A percentile compares a stretch with the other conserved stretches of the same genome.
Conservation (phyloP, 1,139 yeast genomes). For the Entelexis paramagnoliae region DNA sequence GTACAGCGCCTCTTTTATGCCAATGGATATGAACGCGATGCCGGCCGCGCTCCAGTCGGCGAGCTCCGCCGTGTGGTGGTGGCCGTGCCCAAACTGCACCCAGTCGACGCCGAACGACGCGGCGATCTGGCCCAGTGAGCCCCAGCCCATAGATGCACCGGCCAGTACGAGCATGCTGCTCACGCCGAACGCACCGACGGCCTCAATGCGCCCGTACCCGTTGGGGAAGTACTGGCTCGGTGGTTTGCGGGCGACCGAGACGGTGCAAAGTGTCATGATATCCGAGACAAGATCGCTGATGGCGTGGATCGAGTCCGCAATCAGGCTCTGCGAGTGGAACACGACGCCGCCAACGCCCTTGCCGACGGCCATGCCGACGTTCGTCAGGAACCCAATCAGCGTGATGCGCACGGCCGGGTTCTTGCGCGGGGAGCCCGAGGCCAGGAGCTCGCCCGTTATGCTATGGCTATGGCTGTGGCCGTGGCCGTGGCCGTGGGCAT, state of each 20-base stretch:
- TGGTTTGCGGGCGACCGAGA: conserved; percentile 59
- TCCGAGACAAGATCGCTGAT: conserved; percentile 84
- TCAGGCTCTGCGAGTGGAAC: conserved; percentile 86
- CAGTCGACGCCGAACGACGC: conserved; percentile 23
- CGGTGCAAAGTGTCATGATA: conserved; percentile 78
- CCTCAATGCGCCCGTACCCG: conserved; percentile 89
- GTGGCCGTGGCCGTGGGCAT: conserved; percentile 10
- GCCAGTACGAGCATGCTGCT: conserved; percentile 74
- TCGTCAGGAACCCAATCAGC: conserved; percentile 77
- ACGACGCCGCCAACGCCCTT: conserved; percentile 83
- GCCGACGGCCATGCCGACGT: conserved; percentile 73
- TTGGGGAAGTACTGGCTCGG: conserved; percentile 62
- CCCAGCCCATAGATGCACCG: conserved; percentile 87
- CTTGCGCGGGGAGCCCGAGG: conserved; percentile 15
- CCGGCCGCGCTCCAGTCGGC: conserved; percentile 74
- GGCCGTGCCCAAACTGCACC: conserved; percentile 7
- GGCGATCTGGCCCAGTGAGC: conserved; percentile 54
- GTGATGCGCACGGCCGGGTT: conserved; percentile 92
- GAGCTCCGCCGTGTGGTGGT: conserved; percentile 34
- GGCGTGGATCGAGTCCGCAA: conserved; percentile 93
- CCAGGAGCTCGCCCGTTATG: conserved; percentile 18
- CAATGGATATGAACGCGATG: conserved; percentile 83
- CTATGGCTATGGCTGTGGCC: conserved; percentile 21
- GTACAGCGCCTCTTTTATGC: conserved; percentile 76
- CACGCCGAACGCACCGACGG: conserved; percentile 82